Base-by-base conservation (phyloP, 306 rosid genomes). In the Fagus sylvatica region DNA sequence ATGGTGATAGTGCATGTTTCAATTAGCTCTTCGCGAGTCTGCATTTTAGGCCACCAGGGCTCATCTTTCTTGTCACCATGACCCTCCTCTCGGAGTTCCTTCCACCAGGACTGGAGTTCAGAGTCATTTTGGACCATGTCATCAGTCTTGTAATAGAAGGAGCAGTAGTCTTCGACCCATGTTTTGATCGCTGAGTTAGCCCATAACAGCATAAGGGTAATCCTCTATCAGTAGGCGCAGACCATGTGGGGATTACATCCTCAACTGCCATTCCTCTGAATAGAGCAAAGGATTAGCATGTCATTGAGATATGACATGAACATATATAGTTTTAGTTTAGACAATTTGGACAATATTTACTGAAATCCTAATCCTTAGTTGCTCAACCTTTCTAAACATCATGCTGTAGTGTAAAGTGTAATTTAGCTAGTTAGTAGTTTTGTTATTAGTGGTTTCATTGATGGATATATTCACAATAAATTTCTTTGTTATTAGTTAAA, bases 191-290 rank as follows among this genome's bases (percentile, higher is more conserved):
- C 79, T 42, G 73, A 74, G 92, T 73, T 90, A 93, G 83, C 22
- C 97, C 98, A 74, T 93, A 42, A 85, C 94, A 72, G 96, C 96
- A 85, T 78, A 93, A 9, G 98, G 98, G 69, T 93, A 93, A 72
- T 93, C 98, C 43, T 90, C 87, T 72, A 93, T 78, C 53, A 90
- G 76, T 6, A 93, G 85, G 4, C 85, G 89, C 32, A 90, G 39
- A 8, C 98, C 93, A 30, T 86, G 84, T 6, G 92, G 88, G 1
- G 83, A 71, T 82, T 51, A 87, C 3, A 74, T 93, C 97, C 73
- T 83, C 36, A 68, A 90, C 82, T 1, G 97, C 97, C 80, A 93
- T 57, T 72, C 93, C 93, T 81, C 97, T 93, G 57, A 76, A 54
- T 71, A 81, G 7, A 78, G 4, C 67, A 77, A 88, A 75, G 4